Evolutionary conservation across 495 filamentous ascomycete genomes (phyloP).

Genomic region (Penicillium paxilli): DNA sequence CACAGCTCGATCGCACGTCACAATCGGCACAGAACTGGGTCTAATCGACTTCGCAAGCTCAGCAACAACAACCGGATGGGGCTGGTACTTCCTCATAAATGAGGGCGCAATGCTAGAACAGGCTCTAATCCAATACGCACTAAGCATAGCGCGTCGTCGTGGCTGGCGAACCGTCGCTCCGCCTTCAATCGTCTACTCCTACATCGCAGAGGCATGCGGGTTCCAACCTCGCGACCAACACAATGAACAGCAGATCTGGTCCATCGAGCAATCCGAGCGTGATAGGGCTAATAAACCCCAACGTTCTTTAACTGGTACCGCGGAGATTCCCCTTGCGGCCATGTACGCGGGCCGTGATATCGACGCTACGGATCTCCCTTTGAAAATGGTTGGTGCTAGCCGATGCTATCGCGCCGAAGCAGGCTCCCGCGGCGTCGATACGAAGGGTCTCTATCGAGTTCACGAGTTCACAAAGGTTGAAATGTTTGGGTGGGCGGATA

Average conservation of each 20-base stretch:
- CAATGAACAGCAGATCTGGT: slow-evolving; percentile 89
- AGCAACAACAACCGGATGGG: slow-evolving; percentile 82
- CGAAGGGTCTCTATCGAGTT: slow-evolving; percentile 95
- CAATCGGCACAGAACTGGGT: slow-evolving; percentile 77
- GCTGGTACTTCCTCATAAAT: slow-evolving; percentile 92
- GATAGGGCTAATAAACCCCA: slow-evolving; percentile 58
- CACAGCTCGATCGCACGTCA: slow-evolving; percentile 64
- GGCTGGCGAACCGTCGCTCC: slow-evolving; percentile 79
- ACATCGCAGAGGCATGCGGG: slow-evolving; percentile 86
- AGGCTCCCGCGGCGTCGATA: slow-evolving; percentile 81
- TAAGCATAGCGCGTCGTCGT: slow-evolving; percentile 63
- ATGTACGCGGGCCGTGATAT: slow-evolving; percentile 79
- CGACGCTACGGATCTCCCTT: slow-evolving; percentile 61
- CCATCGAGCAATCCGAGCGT: slow-evolving; percentile 65
- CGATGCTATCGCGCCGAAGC: slow-evolving; percentile 94
- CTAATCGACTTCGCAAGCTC: slow-evolving; percentile 84
- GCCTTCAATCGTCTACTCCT: slow-evolving; percentile 87
- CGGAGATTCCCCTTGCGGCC: slow-evolving; percentile 90
- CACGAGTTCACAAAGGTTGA: slow-evolving; percentile 99
- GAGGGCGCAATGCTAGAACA: slow-evolving; percentile 91
- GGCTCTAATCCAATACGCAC: slow-evolving; percentile 83
- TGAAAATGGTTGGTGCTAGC: slow-evolving; percentile 79
- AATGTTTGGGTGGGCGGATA: slow-evolving; percentile 80
- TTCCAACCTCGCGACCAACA: slow-evolving; percentile 91
- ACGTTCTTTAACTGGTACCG: slow-evolving; percentile 78